These are phyloP conservation scores for Ambrosiella cleistominuta DNA, from an alignment of 2,329 filamentous ascomycete species.

Conservation along the genomic window DNA sequence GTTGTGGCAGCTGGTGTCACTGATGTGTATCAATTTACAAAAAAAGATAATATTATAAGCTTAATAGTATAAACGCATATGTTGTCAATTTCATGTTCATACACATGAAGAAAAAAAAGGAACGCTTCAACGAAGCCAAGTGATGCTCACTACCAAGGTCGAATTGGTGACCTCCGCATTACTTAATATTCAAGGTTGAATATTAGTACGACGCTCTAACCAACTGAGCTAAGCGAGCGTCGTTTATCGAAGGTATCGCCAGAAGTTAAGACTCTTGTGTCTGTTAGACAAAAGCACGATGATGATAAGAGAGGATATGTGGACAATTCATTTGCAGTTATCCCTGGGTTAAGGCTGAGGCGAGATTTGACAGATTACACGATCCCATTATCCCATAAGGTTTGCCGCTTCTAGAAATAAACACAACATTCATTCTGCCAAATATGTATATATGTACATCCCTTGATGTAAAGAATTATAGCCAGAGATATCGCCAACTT, in stretches of 20 bases:
- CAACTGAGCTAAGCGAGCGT: constrained; percentile 13
- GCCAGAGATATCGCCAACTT: too few relatives aligned
- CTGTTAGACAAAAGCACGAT: not conserved
- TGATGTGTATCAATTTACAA: not conserved
- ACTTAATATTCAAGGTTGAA: constrained; percentile 6
- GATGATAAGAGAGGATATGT: too few relatives aligned
- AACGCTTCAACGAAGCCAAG: not conserved
- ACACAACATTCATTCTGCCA: too few relatives aligned
- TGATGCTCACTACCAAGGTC: constrained; percentile 12
- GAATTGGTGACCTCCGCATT: constrained; percentile 13
- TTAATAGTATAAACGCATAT: not conserved
- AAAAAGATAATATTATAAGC: not conserved
- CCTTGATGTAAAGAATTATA: too few relatives aligned
- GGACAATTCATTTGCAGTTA: too few relatives aligned
- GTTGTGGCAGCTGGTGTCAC: not conserved
- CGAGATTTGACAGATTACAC: too few relatives aligned
- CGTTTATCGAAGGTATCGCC: not conserved
- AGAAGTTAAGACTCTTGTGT: not conserved
- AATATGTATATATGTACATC: too few relatives aligned
- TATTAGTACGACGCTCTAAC: constrained; percentile 13
- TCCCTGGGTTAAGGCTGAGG: too few relatives aligned
- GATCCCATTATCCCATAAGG: too few relatives aligned
- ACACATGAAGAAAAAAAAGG: not conserved
- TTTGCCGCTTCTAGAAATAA: too few relatives aligned
- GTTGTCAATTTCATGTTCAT: not conserved